Base-by-base conservation (phyloP, 176 grass and related monocot species). In the Zoysia japonica region DNA sequence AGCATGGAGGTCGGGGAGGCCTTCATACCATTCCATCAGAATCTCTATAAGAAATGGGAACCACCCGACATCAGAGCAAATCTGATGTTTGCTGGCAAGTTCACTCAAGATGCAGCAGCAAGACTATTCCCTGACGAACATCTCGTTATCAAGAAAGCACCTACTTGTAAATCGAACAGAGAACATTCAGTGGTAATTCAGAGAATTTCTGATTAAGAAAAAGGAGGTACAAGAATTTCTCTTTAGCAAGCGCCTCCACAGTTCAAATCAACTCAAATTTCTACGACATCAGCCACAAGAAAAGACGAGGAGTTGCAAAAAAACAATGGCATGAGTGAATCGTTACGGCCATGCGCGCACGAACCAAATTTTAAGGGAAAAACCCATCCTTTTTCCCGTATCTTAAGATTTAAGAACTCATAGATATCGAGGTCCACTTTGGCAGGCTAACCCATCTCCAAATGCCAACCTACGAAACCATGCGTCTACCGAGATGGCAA, bases 51-150 rank as follows among this genome's bases (percentile, higher is more conserved):
- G 56, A 38, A 84, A 80, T 65, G 16, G 47, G 71, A 43, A 15
- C 48, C 17, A 4, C 51, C 19, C 38, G 65, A 65, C 77, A 47
- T 47, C 72, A 39, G 15, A 83, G 9, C 71, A 64, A 14, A 53
- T 43, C 71, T 47, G 60, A 89, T 72, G 76, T 40, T 74, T 70
- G 48, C 50, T 62, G 74, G 16, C 57, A 40, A 62, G 37, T 65
- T 72, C 43, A n/a, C 64, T 90, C 77, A 91, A 57, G 82, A 75
- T 5, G 72, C 56, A 68, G 87, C 75, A 41, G 83, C 50, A 11
- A 83, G 64, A 73, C 62, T 80, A 73, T 76, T 87, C 35, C 80
- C 86, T 38, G 71, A 65, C 0, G 82, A 77, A n/a, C 90, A 89
- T 77, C 96, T 94, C 13, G 82, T 77, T 73, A 75, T 62, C 14